Evolutionary conservation across 768 basidiomycete genomes (phyloP), one percentile per base, ranked within the genome.

Genomic region (Trametes cinnabarina): DNA sequence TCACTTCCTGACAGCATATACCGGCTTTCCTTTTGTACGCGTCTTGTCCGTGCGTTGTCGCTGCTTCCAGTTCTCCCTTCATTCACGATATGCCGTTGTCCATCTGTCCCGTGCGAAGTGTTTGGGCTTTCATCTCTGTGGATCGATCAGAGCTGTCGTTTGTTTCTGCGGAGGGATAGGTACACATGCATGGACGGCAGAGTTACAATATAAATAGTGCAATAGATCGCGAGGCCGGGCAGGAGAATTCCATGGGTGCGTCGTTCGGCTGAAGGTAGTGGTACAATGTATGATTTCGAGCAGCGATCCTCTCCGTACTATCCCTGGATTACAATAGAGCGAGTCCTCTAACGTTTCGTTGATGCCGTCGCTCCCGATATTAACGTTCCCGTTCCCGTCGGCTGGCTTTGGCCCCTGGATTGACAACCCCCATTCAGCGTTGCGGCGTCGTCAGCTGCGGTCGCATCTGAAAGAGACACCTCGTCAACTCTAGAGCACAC

Each of bases 391-490:
- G n/a, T n/a, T n/a, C n/a, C n/a, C n/a, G n/a, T n/a, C n/a, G 10
- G 2, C 9, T 43, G 11, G 25, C 25, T 14, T 20, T 26, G 25
- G 23, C 19, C 11, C 25, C 14, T 46, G 5, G 22, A 4, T 46
- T 26, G 23, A 26, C 19, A 4, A 22, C 41, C 11, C 1, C 8
- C 19, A 32, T 50, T 60, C 58, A 58, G 53, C 60, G 57, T 42
- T 57, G 70, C 43, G 73, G 66, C 28, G 71, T 75, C 28, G 71
- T 75, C 28, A 83, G 72, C 15, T 74, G 69, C 15, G 76, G 76
- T 41, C 72, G 71, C 68, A 77, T 71, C 77, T 77, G 47, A 42
- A 25, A 28, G 25, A 7, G 22, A 37, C 17, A 47, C 12, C 25
- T 3, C 22, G 11, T 53, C 23, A 34, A 48, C 37, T 32, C 12